Conservation (phyloP, 78 protist species). For the Andalucia godoyi region DNA sequence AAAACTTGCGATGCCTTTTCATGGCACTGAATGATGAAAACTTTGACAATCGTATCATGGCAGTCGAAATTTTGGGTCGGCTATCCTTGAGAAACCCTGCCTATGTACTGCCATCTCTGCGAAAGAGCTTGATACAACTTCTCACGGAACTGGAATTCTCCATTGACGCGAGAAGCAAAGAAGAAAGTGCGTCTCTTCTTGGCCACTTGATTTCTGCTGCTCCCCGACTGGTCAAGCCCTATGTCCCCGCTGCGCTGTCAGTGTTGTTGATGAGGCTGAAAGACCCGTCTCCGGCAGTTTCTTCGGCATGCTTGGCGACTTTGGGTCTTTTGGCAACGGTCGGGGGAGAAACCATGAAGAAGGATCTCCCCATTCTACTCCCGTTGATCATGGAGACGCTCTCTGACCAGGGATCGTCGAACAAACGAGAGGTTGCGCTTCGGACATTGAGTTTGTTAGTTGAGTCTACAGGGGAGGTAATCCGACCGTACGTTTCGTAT, state of each 20-base stretch:
- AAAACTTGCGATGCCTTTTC: slow-evolving; percentile 54
- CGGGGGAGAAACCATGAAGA: slow-evolving; percentile 53
- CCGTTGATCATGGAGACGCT: slow-evolving; percentile 75
- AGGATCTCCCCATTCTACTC: slow-evolving; percentile 43
- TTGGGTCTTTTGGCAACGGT: slow-evolving; percentile 74
- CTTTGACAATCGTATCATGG: slow-evolving; percentile 62
- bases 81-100: slow-evolving; percentile 86
- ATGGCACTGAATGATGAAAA: slow-evolving; percentile 58
- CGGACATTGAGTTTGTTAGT: slow-evolving; percentile 72
- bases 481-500: slow-evolving; percentile 50
- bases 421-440: slow-evolving; percentile 56
- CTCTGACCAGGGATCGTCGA: slow-evolving; percentile 50
- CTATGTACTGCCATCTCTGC: slow-evolving; percentile 76
- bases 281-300: slow-evolving; percentile 16
- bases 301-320: slow-evolving; percentile 37
- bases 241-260: slow-evolving; percentile 56
- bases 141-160: slow-evolving; percentile 65
- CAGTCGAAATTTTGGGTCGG: slow-evolving; percentile 67
- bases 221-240: slow-evolving; percentile 64
- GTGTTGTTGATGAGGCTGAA: slow-evolving; percentile 52
- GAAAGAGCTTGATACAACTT: slow-evolving; percentile 79
- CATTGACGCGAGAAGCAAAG: slow-evolving; percentile 10
- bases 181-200: slow-evolving; percentile 54
- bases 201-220: slow-evolving; percentile 49
- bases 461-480: slow-evolving; percentile 70